Evolutionary conservation across 1,284 basidiomycete genomes (phyloP).

Genomic region (Melanopsichium pennsylvanicum): DNA sequence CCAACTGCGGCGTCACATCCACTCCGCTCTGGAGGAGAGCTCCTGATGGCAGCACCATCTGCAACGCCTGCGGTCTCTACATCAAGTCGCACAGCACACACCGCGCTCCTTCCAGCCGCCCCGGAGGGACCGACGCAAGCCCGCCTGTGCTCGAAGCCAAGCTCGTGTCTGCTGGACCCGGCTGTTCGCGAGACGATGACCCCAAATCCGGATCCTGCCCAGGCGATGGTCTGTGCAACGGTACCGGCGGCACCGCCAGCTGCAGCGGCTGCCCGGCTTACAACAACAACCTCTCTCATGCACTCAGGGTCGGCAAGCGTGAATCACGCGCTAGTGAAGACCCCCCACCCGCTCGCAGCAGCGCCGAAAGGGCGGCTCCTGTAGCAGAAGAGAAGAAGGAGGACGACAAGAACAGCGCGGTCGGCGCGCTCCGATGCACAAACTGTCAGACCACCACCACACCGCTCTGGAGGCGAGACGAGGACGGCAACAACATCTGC

Average conservation of each 20-base stretch:
- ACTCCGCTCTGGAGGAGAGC: constrained; percentile 87
- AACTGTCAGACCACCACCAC: constrained; percentile 88
- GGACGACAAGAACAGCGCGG: constrained; percentile 22
- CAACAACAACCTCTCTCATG: constrained; percentile 60
- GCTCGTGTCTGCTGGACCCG: constrained; percentile 5
- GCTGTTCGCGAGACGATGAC: constrained; percentile 30
- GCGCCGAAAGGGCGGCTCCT: constrained; percentile 9
- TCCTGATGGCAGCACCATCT: constrained; percentile 85
- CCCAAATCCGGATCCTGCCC: constrained; percentile 56
- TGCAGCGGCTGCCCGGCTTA: constrained; percentile 61
- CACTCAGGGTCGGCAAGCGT: constrained; percentile 36
- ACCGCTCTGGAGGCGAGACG: constrained; percentile 88
- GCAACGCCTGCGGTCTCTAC: constrained; percentile 74
- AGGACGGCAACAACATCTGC: constrained; percentile 88
- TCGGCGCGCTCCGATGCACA: constrained; percentile 71
- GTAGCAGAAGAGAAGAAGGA: constrained; percentile 28
- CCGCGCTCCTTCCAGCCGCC: constrained; percentile 26
- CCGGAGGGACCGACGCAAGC: constrained; percentile 23
- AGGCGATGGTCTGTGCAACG: constrained; percentile 62
- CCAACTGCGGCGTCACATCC: constrained; percentile 86
- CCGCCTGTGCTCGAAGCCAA: constrained; percentile 17
- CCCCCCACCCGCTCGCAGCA: constrained; percentile 12
- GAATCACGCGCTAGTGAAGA: constrained; percentile 26
- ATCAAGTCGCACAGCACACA: constrained; percentile 49
- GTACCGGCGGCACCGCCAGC: constrained; percentile 57